phyloP scores from a whole-genome alignment of 441 rosid genomes.

The Gossypium davidsonii region DNA sequence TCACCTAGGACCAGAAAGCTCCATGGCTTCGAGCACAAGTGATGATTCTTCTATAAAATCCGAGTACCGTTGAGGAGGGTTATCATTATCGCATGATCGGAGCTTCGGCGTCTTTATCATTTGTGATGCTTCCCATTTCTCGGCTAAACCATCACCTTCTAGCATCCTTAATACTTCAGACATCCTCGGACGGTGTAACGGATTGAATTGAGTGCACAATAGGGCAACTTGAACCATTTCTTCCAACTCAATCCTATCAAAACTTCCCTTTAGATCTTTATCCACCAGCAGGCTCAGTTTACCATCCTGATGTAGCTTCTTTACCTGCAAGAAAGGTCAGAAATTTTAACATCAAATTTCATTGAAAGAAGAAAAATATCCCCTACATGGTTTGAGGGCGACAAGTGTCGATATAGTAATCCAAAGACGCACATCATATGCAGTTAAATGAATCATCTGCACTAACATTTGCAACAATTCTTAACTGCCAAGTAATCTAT shows the following conservation, averaged over 20 bases:
- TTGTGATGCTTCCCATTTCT: conserved; percentile 78
- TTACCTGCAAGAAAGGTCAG: conserved; percentile 44
- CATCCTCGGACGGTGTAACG: conserved; percentile 70
- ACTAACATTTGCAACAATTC: too few species aligned
- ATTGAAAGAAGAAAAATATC: not conserved
- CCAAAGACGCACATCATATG: not conserved
- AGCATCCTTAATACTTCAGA: conserved; percentile 73
- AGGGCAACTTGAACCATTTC: conserved; percentile 86
- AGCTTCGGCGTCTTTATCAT: conserved; percentile 41
- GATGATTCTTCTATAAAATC: conserved; percentile 85
- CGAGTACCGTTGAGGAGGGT: conserved; percentile 39
- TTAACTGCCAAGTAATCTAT: not conserved
- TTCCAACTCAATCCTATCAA: conserved; percentile 62
- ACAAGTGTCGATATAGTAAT: not conserved
- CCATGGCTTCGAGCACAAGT: conserved; percentile 83
- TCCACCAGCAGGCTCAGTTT: conserved; percentile 68
- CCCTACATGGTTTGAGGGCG: not conserved
- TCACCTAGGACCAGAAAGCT: conserved; percentile 70
- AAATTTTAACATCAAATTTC: not conserved
- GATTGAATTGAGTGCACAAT: conserved; percentile 76
- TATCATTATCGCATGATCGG: conserved; percentile 35
- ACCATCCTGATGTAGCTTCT: conserved; percentile 82
- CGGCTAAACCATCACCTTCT: conserved; percentile 84
- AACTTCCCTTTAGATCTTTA: conserved; percentile 57
- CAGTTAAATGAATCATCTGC: too few species aligned